Base-by-base conservation (phyloP, 257 asterid genomes). In the Nicotiana attenuata region DNA sequence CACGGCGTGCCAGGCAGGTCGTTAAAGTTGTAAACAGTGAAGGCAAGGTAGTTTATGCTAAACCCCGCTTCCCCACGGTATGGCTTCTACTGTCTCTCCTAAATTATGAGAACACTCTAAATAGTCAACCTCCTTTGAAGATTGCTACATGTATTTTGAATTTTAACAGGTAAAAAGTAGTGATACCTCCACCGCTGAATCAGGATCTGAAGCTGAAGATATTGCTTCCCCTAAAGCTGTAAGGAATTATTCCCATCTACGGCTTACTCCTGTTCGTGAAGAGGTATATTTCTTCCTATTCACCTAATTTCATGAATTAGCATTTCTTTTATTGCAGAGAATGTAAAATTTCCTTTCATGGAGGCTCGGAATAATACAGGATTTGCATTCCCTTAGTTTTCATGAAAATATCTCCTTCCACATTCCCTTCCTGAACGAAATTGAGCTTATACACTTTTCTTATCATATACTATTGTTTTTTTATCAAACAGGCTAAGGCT, bases 1-100 rank as follows among this genome's bases (percentile, higher is more conserved):
- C 99, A 76, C 87, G 88, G 26, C 90, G 92, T 69, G 91, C 93
- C 81, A 94, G 95, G 87, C 98, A 94, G 90, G 96, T 97, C 31
- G 95, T 97, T 81, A 97, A 97, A 88, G 93, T 97, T 85, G 81
- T 97, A 84, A 94, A 93, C 90, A 93, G 98, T 22, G 98, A 94
- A 83, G 99, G 99, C 83, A 97, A 94, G 91, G 93, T 97, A n/a
- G 97, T 97, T 68, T 97, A 92, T 84, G 98, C 97, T 10, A 96
- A 96, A 88, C 98, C 98, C 59, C 97, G 88, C 78, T 94, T 91
- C 83, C 77, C 92, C 29, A 85, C 80, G 94, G 98, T 94, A 89
- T 83, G 92, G 16, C 57, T 65, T 84, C 56, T 45, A 29, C 17
- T 60, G 28, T 77, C 84, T 83, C 53, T 55, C 57, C 20, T 4